Evolutionary conservation across 1,139 yeast species (phyloP), one percentile per base, ranked within the genome.

Genomic region (Candida sanyaensis): DNA sequence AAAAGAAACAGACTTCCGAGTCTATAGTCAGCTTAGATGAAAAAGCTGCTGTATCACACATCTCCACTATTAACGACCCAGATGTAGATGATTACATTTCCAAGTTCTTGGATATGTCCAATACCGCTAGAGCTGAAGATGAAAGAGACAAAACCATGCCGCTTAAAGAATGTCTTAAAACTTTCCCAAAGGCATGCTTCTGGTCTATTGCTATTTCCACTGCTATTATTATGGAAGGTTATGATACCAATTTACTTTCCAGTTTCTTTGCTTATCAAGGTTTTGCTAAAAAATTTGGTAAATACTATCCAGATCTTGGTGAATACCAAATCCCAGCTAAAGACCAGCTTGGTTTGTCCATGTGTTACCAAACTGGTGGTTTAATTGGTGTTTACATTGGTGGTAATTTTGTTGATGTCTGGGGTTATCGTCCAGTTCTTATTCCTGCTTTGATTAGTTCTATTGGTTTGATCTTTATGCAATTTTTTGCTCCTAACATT

Each of bases 341-440:
- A 41, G 75, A 79, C 75, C 83, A 78, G 61, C 77, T 77, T 26
- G 72, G 71, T 21, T 63, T 79, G 48, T 62, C 71, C 23, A 74
- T 76, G 78, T 69, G 74, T 45, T 67, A 67, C 33, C 65, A 73
- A 44, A 68, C 70, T 47, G 81, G 82, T 53, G 76, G 74, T 49
- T 62, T 78, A 45, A 50, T 79, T 41, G 83, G 83, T 45, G 66
- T 76, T 49, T 65, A 71, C 52, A 42, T 66, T 43, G 75, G 78
- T 42, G 81, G 81, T 60, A 52, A 65, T 41, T 56, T 75, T 42
- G 76, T 79, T 17, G 82, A 78, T 54, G 61, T 62, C 49, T 61
- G 69, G 47, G 84, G 84, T 32, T 75, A 77, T 61, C 69, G 81
- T 51, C 62, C 59, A 48, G 73, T 78, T 31, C 64, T 77, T 54